These are phyloP conservation scores for Arthonia radiata DNA, from an alignment of 495 filamentous ascomycete genomes.

Conservation along the genomic window DNA sequence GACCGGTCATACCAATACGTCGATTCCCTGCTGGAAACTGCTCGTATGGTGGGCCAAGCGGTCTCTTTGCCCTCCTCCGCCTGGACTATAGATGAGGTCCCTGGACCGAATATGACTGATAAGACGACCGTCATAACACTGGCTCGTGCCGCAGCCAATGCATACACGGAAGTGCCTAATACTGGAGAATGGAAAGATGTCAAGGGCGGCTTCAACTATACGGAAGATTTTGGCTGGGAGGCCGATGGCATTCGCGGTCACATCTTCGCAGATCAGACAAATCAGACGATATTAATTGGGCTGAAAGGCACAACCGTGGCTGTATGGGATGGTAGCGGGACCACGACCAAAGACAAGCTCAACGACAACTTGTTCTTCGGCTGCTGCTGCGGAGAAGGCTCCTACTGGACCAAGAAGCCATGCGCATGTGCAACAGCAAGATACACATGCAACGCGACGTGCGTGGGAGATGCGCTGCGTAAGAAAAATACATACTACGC, in stretches of 20 bases:
- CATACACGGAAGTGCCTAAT: constrained; percentile 51
- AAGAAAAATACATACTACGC: constrained; percentile 72
- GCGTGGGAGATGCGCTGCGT: constrained; percentile 45
- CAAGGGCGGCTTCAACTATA: constrained; percentile 54
- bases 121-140: constrained; percentile 64
- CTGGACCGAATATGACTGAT: constrained; percentile 62
- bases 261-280: constrained; percentile 65
- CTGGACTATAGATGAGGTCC: constrained; percentile 63
- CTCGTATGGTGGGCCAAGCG: constrained; percentile 33
- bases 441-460: constrained; percentile 78
- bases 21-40: constrained; percentile 45
- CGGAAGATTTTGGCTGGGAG: constrained; percentile 72
- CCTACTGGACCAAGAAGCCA: neutral
- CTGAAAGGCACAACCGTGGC: constrained; percentile 79
- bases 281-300: constrained; percentile 71
- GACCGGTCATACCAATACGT: constrained; percentile 55
- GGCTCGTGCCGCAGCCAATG: constrained; percentile 67
- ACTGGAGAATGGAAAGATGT: constrained; percentile 64
- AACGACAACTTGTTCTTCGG: constrained; percentile 97
- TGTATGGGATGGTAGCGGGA: constrained; percentile 83
- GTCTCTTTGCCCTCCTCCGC: constrained; percentile 36
- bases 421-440: constrained; percentile 71
- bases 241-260: constrained; percentile 74
- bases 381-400: constrained; percentile 31
- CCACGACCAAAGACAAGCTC: constrained; percentile 86